Evolutionary conservation across 768 basidiomycete species (phyloP).

Genomic region (Agaricus subrufescens): DNA sequence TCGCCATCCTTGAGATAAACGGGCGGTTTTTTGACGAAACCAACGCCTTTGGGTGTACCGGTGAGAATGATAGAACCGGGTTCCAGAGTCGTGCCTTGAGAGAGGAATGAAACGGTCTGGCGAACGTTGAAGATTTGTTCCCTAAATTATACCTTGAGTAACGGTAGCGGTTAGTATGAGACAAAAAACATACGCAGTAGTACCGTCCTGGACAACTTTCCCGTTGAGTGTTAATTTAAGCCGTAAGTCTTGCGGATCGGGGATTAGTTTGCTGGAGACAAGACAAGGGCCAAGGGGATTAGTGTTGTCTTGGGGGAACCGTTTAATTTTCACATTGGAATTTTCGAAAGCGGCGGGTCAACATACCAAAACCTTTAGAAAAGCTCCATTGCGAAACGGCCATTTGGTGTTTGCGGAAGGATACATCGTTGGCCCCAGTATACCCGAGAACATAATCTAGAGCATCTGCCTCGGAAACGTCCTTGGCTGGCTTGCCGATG

Average conservation of each 20-base stretch:
- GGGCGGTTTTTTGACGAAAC: slow-evolving; percentile 69
- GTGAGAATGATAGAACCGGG: slow-evolving; percentile 83
- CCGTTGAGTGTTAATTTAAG: slow-evolving; percentile 69
- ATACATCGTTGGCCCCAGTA: slow-evolving; percentile 78
- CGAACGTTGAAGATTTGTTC: slow-evolving; percentile 80
- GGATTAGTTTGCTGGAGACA: slow-evolving; percentile 58
- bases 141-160: slow-evolving; percentile 28
- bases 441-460: slow-evolving; percentile 85
- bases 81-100: slow-evolving; percentile 78
- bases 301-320: slow-evolving; percentile 43
- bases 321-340: not conserved
- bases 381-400: slow-evolving; percentile 83
- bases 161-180: not conserved
- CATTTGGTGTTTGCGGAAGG: slow-evolving; percentile 80
- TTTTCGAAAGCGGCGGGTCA: not conserved
- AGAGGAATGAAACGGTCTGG: slow-evolving; percentile 75
- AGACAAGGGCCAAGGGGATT: slow-evolving; percentile 81
- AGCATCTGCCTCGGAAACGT: slow-evolving; percentile 77
- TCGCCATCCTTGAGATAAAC: slow-evolving; percentile 73
- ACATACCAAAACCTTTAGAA: slow-evolving; percentile 79
- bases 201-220: slow-evolving; percentile 66
- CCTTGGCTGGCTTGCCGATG: slow-evolving; percentile 75
- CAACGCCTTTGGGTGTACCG: slow-evolving; percentile 78
- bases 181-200: slow-evolving; percentile 53
- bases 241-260: slow-evolving; percentile 60